phyloP scores from a whole-genome alignment of 192 early-diverging fungal genomes.

The Podila epigama region DNA sequence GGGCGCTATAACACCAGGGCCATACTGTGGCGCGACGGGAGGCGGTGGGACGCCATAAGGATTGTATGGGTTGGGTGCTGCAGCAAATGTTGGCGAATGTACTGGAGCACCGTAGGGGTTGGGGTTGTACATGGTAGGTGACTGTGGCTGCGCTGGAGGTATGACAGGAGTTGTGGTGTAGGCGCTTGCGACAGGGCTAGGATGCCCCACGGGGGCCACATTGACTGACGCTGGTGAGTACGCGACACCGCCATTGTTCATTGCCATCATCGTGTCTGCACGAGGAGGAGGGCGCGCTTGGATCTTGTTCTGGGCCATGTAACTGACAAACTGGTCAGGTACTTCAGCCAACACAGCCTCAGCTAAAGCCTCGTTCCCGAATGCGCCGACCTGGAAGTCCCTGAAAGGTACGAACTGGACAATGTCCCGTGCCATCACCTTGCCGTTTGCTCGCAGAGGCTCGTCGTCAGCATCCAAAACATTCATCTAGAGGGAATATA shows the following conservation, averaged over 20 bases:
- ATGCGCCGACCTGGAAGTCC: slow-evolving; percentile 35
- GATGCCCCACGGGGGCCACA: not conserved
- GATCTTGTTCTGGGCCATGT: slow-evolving; percentile 53
- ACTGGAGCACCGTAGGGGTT: not conserved
- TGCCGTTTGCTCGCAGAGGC: slow-evolving; percentile 39
- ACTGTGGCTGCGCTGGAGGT: not conserved
- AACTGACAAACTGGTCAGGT: slow-evolving; percentile 65
- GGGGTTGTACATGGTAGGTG: not conserved
- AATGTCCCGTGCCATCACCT: slow-evolving; percentile 59
- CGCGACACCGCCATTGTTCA: slow-evolving; percentile 28
- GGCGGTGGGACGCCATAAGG: no score
- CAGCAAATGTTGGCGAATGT: not conserved
- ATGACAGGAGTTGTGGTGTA: not conserved
- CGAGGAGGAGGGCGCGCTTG: slow-evolving; percentile 31
- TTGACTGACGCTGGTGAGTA: slow-evolving; percentile 6
- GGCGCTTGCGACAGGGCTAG: not conserved
- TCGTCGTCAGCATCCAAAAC: slow-evolving; percentile 61
- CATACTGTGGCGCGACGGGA: no score
- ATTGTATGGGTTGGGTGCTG: not conserved
- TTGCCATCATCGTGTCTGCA: slow-evolving; percentile 40
- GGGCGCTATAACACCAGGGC: no score
- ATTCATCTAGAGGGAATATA: slow-evolving; percentile 51
- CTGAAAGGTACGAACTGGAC: slow-evolving; percentile 69
- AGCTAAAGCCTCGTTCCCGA: slow-evolving; percentile 43
- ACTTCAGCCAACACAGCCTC: slow-evolving; percentile 66